Conservation (phyloP, 192 early-diverging fungal genomes). For the Obelidium mucronatum region DNA sequence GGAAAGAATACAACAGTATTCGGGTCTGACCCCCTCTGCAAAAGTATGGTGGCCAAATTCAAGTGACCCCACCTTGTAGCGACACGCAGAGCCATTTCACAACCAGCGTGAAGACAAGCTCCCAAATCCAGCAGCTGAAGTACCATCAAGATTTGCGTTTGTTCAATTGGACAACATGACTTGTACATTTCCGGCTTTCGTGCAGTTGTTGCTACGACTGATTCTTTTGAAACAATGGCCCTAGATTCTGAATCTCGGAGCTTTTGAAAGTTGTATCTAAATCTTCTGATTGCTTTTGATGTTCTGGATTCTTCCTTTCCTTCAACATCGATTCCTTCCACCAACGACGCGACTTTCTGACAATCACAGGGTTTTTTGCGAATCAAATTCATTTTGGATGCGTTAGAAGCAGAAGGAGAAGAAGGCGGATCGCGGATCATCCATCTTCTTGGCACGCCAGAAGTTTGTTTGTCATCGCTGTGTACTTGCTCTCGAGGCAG, state of each 20-base stretch:
- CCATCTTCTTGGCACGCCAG: neutral
- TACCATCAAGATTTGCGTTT: constrained; percentile 24
- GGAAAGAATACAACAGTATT: constrained; percentile 32
- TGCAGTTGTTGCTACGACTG: too few relatives aligned
- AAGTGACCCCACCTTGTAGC: constrained; percentile 41
- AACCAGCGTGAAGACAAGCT: constrained; percentile 31
- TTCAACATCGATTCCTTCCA: constrained; percentile 7
- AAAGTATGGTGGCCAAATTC: constrained; percentile 30
- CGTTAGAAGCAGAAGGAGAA: neutral
- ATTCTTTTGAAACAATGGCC: constrained; percentile 9
- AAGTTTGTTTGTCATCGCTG: neutral
- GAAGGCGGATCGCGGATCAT: neutral
- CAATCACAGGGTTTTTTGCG: constrained; percentile 12
- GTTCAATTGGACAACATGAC: constrained; percentile 24
- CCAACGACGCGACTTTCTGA: constrained; percentile 11
- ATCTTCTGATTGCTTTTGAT: neutral
- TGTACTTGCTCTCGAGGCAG: neutral
- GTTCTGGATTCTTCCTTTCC: neutral
- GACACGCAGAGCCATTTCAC: constrained; percentile 39
- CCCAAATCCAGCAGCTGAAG: constrained; percentile 28
- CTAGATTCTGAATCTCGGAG: neutral
- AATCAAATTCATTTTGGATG: neutral
- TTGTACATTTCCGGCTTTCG: neutral
- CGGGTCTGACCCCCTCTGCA: constrained; percentile 40
- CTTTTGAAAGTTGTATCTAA: neutral